phyloP scores from a whole-genome alignment of 768 basidiomycete species.

The Lanmaoa pseudosensibilis region DNA sequence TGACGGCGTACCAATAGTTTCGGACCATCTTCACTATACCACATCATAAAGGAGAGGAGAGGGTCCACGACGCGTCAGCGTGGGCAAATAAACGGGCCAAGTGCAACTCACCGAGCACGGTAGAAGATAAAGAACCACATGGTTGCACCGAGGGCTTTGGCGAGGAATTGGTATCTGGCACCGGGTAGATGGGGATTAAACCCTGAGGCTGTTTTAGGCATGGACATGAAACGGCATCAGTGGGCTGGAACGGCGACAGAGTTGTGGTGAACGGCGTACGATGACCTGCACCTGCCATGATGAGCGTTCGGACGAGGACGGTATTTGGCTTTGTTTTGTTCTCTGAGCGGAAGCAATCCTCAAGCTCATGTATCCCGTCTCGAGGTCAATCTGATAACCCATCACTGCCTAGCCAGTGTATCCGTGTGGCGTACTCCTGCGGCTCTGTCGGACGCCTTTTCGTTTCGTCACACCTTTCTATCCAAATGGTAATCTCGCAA shows the following conservation, averaged over 20 bases:
- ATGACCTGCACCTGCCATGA: constrained; percentile 36
- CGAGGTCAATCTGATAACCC: constrained; percentile 42
- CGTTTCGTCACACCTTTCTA: constrained; percentile 73
- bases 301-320: constrained; percentile 23
- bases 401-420: constrained; percentile 50
- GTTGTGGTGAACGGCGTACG: constrained; percentile 18
- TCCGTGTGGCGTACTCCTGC: constrained; percentile 72
- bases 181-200: constrained; percentile 89
- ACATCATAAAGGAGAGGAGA: neutral
- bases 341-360: no score
- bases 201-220: constrained; percentile 53
- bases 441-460: constrained; percentile 66
- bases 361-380: constrained; percentile 83
- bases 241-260: neutral
- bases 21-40: constrained; percentile 67
- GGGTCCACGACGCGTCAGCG: neutral
- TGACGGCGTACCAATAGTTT: constrained; percentile 59
- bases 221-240: constrained; percentile 1
- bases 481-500: constrained; percentile 56
- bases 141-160: constrained; percentile 83
- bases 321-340: constrained; percentile 26
- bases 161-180: constrained; percentile 70
- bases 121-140: constrained; percentile 99
- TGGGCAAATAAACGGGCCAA: neutral
- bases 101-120: constrained; percentile 73